Evolutionary conservation across 768 basidiomycete genomes (phyloP), one percentile per base, ranked within the genome.

Genomic region (Pisolithus tinctorius): DNA sequence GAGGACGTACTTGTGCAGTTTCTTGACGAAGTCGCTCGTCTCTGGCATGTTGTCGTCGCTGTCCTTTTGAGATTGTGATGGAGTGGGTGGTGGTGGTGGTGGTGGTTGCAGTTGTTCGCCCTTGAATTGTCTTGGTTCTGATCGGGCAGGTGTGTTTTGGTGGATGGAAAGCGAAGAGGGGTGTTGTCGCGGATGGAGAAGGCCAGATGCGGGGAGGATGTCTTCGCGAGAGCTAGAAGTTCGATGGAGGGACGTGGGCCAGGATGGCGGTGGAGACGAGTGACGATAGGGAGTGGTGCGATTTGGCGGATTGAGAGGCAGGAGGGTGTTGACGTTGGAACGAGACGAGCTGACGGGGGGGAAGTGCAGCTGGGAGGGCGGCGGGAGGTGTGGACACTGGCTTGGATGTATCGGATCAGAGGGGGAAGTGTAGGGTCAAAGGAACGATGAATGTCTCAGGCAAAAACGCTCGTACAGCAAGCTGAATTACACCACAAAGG

Each of bases 11-110:
- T n/a, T n/a, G n/a, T n/a, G n/a, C n/a, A n/a, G n/a, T n/a, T n/a
- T n/a, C n/a, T n/a, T n/a, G 57, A 94, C 92, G 65, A 95, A 95
- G 69, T 94, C 91, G 60, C 82, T 85, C 30, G 93, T 88, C n/a
- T 86, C 81, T 1, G 89, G 85, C 87, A 89, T 86, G 50, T 76
- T 74, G 61, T 90, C 88, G 52, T 90, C 88, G 10, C 53, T 45
- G 37, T 77, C 76, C 36, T 71, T 71, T 52, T 63, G 49, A 20
- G 53, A 48, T 17, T 46, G 43, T 14, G 51, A 63, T 4, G 49
- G 54, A 20, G 58, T 58, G 1, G 56, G 59, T 0, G 51, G 46
- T 2, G 61, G 64, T 37, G 55, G 61, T 16, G 17, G 42, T 14
- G 58, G n/a, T 1, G 60, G 64, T n/a, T 58, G 53, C 5, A 54